Evolutionary conservation across 2,329 filamentous ascomycete species (phyloP).

Genomic region (Pyrenophora graminea): DNA sequence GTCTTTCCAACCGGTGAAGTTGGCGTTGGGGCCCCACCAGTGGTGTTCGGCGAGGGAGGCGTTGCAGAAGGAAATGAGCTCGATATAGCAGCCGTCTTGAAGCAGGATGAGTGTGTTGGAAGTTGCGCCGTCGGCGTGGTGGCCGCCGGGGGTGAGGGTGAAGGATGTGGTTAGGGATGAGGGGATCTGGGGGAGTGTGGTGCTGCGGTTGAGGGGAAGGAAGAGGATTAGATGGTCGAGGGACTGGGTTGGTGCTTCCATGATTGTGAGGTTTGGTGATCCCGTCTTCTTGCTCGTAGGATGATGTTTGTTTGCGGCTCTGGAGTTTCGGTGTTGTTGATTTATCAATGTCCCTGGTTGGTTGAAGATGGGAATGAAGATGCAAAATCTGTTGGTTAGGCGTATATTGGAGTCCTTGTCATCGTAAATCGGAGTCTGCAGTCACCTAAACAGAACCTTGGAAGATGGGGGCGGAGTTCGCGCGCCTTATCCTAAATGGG

Average conservation of each 20-base stretch:
- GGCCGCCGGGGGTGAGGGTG: slow-evolving; percentile 63
- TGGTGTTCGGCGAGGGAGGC: slow-evolving; percentile 55
- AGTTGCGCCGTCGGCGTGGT: slow-evolving; percentile 64
- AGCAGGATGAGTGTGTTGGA: slow-evolving; percentile 67
- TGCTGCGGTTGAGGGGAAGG: slow-evolving; percentile 60
- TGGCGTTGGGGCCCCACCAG: slow-evolving; percentile 61
- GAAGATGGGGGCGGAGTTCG: neutral
- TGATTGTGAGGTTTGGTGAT: neutral
- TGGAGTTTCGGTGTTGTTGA: no score
- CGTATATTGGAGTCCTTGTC: no score
- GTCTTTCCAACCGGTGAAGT: slow-evolving; percentile 64
- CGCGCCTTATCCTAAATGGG: neutral
- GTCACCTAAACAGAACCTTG: no score
- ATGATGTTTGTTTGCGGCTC: no score
- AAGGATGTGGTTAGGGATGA: slow-evolving; percentile 61
- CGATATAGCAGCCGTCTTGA: slow-evolving; percentile 67
- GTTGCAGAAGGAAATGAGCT: slow-evolving; percentile 66
- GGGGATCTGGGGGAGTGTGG: slow-evolving; percentile 38
- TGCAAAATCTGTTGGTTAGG: no score
- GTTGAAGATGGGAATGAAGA: no score
- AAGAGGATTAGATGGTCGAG: slow-evolving; percentile 70
- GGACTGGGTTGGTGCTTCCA: slow-evolving; percentile 21
- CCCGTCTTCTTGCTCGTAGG: no score
- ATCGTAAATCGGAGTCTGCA: no score
- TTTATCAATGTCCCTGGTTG: no score